These are phyloP conservation scores for Cystoisospora suis DNA, from an alignment of 169 alveolate genomes.

Conservation along the genomic window DNA sequence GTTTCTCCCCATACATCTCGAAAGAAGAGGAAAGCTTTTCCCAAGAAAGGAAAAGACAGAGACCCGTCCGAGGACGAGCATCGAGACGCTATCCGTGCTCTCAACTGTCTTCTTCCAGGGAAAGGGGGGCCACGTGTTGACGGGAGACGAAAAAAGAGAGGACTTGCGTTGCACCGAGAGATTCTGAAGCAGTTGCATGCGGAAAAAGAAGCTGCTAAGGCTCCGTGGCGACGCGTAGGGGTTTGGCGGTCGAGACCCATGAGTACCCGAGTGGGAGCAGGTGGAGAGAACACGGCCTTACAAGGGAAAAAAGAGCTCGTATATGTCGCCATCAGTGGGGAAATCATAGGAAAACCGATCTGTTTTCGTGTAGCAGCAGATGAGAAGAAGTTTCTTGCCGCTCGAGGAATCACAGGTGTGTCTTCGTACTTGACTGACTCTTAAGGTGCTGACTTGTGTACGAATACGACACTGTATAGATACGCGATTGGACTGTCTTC, in stretches of 20 bases:
- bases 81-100: too few species aligned
- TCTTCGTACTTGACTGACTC: too few species aligned
- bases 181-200: background rate
- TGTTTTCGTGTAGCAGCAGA: background rate
- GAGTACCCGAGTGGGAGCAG: background rate
- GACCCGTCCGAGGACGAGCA: background rate
- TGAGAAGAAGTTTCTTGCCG: background rate
- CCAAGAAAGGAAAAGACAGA: background rate
- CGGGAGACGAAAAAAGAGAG: background rate
- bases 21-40: background rate
- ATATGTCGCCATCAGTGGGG: slow-evolving; percentile 16
- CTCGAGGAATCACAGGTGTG: slow-evolving; percentile 8
- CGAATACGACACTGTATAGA: too few species aligned
- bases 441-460: too few species aligned
- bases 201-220: background rate
- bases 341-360: background rate
- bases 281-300: background rate
- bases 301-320: background rate
- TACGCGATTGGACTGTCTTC: too few species aligned
- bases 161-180: background rate
- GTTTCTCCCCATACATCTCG: background rate
- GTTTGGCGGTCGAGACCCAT: slow-evolving; percentile 25
- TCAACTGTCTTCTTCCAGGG: background rate
- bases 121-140: background rate
- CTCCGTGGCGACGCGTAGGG: slow-evolving; percentile 3